Evolutionary conservation across 306 rosid genomes (phyloP), one percentile per base, ranked within the genome.

Genomic region (Malus fusca): DNA sequence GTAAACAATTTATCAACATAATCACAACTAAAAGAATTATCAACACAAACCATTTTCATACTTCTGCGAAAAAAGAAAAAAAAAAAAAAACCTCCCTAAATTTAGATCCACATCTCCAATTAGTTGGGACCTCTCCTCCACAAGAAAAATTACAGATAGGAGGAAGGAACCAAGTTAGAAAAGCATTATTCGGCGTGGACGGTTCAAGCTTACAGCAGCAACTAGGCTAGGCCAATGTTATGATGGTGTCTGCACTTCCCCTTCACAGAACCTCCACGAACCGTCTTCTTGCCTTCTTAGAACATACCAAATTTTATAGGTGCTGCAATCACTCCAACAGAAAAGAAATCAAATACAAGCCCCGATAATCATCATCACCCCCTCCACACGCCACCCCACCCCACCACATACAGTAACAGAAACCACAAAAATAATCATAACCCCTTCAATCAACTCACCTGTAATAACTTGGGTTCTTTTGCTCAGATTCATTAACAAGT

Each of bases 191-290:
- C 78, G 62, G 75, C 68, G 53, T 73, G 78, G 66, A 71, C 75
- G 81, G 85, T 43, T 76, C 70, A 58, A 23, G 68, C 30, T 59
- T 66, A 59, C 59, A 70, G 69, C 55, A 71, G 58, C 28, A 68
- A 68, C 76, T 61, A n/a, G 26, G 14, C 62, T n/a, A 79, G 81
- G 71, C n/a, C 37, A 67, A 65, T 58, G 79, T 87, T 74, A 81
- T 77, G 82, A 82, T 53, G 90, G 84, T 67, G 82, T 79, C 77
- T 81, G 88, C 56, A 93, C 77, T 62, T 91, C 85, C 61, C 88
- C 88, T 87, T 89, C 91, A 82, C 91, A 90, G 84, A 96, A 96
- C 84, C 88, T 92, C 99, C 99, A 96, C n/a, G 96, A 83, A 65
- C 98, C 98, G 85, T 90, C 96, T 46, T 85, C 89, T 81, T 87